Base-by-base conservation (phyloP, 2,329 filamentous ascomycete genomes). In the Apiospora malaysiana region DNA sequence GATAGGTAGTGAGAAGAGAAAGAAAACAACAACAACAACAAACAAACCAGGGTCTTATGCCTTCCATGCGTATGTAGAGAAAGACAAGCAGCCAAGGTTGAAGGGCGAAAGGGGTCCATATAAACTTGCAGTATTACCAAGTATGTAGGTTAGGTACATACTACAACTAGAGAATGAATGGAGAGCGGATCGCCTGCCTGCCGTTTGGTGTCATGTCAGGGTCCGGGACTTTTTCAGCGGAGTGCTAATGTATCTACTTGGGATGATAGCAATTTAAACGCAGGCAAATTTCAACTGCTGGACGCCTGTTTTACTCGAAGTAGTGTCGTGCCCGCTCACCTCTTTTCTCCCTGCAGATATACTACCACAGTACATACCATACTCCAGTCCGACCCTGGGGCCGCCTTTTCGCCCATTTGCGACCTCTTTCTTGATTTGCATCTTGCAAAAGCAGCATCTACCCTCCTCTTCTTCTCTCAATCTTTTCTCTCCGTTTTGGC, bases 251-350 rank as follows among this genome's bases (percentile, higher is more conserved):
- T 63, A 32, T 63, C 16, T 63, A n/a, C 56, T 63, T 37, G 32
- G 56, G 56, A 63, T 40, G 56, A 63, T 63, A 40, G 56, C 56
- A 63, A 63, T 63, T 63, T 63, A 63, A 63, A 63, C 56, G 8
- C 32, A 37, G 12, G 56, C 56, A 63, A 63, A 63, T 63, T 63
- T 63, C 56, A n/a, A 21, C 18, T 21, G 56, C 56, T 63, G 16
- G 56, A 63, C 32, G 32, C 56, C 56, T 37, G 56, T 63, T 63
- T 63, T 40, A 37, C 32, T 63, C 32, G 56, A 63, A 63, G 56
- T 63, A 63, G 56, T 63, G 56, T 63, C 56, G 56, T 63, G 56
- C 56, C 51, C 51, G 51, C 51, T 59, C 51, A 59, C 32, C 51
- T 59, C 27, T 59, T 32, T 25, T 51, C 49, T 6, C 23, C 4